Base-by-base conservation (phyloP, 352 stramenopile species). In the Thalassiosira livingstoniorum region DNA sequence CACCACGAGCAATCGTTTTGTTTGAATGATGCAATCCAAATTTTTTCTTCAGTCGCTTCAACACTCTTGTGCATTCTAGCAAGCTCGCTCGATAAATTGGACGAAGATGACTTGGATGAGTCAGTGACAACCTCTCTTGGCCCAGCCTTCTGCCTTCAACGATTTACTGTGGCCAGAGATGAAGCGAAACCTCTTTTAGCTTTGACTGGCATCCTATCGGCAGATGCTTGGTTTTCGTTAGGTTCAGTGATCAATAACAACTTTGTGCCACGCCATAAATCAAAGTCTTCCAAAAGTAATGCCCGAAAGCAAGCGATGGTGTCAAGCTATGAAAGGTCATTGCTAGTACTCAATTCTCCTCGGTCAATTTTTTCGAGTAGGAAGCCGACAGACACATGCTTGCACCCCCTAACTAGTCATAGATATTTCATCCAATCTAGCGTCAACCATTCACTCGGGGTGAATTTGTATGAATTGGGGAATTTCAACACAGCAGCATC, bases 41-140 rank as follows among this genome's bases (percentile, higher is more conserved):
- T 83, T 27, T 71, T 84, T 21, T 84, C 81, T 13, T 78, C 45
- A 31, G 62, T 66, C 32, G 72, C 75, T 3, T 83, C 34, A 5
- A 81, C 42, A 32, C 57, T 86, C 18, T 18, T 64, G 39, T 76
- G 83, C 32, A 85, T 88, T 62, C 63, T 83, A 73, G 78, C 63
- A 2, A 65, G 63, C 13, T 58, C 47, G 43, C 57, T 86, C 35
- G 61, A 82, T 13, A 80, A 73, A 18, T 42, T 86, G 55, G 82
- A 86, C 29, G 82, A 88, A 62, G 82, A 88, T 54, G 82, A 88
- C 62, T 68, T 88, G 39, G 82, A 83, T 32, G 72, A 86, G 29
- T 75, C 64, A 15, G 67, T 83, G 39, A 31, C 18, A 7, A 74
- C 55, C 21, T 45, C 62, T 42, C 43, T 64, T 32, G 70, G 71